These are phyloP conservation scores for Aaosphaeria pasadenensis DNA, from an alignment of 2,329 filamentous ascomycete genomes.

Conservation along the genomic window DNA sequence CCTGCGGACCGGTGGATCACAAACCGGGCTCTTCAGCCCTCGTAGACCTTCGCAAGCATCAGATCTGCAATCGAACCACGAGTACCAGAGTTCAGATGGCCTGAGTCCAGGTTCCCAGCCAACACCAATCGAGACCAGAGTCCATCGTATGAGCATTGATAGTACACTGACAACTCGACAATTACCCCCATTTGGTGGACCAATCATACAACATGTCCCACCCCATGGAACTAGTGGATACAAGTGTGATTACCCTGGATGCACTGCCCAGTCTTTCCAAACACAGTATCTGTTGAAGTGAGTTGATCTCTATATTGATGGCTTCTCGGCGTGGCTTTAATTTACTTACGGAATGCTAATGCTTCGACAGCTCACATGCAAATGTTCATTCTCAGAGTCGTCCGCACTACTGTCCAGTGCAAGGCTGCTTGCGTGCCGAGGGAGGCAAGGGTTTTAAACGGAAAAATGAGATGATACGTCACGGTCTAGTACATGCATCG, in stretches of 20 bases:
- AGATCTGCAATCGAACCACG: conserved; percentile 30
- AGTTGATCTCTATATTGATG: conserved; percentile 20
- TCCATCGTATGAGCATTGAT: conserved; percentile 29
- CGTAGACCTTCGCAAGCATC: conserved; percentile 37
- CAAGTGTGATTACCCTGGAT: conserved; percentile 61
- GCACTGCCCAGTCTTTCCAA: conserved; percentile 70
- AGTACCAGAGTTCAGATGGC: conserved; percentile 36
- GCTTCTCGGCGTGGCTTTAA: background rate
- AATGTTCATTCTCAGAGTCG: conserved; percentile 63
- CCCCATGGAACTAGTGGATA: conserved; percentile 28
- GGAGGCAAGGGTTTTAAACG: conserved; percentile 67
- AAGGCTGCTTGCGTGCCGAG: conserved; percentile 55
- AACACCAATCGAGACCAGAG: conserved; percentile 24
- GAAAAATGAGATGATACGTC: conserved; percentile 70
- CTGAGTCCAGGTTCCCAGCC: conserved; percentile 26
- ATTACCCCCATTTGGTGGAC: conserved; percentile 24
- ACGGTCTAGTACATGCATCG: conserved; percentile 86
- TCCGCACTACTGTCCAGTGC: conserved; percentile 62
- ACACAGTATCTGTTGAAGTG: conserved; percentile 74
- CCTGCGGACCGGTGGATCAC: conserved; percentile 22
- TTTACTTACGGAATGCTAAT: background rate
- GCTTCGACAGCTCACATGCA: conserved; percentile 61
- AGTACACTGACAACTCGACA: conserved; percentile 26
- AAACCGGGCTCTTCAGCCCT: conserved; percentile 24
- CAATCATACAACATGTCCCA: conserved; percentile 27